Evolutionary conservation across 345 rosid species (phyloP), one percentile per base, ranked within the genome.

Genomic region (Kandelia obovata): DNA sequence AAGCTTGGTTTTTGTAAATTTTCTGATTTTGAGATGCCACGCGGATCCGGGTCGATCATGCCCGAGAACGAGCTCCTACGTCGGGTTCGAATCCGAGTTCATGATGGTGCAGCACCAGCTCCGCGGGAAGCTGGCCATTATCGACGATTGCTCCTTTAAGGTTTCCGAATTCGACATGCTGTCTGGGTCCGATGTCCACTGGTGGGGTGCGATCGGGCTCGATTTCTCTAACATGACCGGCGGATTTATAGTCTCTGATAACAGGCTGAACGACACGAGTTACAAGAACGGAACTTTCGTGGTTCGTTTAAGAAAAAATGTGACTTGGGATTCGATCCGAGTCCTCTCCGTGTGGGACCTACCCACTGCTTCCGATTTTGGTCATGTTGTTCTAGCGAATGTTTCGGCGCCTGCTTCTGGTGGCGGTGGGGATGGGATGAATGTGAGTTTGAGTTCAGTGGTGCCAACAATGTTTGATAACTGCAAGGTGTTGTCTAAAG

Each of bases 61-160:
- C 79, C 69, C 85, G n/a, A 90, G 84, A 26, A 66, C 86, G 25
- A 86, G 83, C 83, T 77, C 87, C 21, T 75, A 84, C n/a, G 58
- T 85, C 63, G 99, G 96, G 31, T 83, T 77, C 73, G 78, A 80
- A 70, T 86, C 87, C 60, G 86, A 88, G 58, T 84, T 95, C 85
- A 73, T 61, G 63, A 92, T 95, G 97, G 81, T 86, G 23, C 99
- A 86, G 49, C 96, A 92, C 80, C 99, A 95, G 77, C 76, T 90
- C 37, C 89, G 99, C 26, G 99, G 99, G 37, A 62, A 70, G 26
- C 37, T 95, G 70, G 82, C 85, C 67, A 73, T 92, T 17, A 39
- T 92, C 73, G 96, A 95, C 68, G 92, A 86, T 68, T 95, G 99
- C 78, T 86, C 97, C 2, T 95, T 95, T 74, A 68, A 71, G 79